Evolutionary conservation across 768 basidiomycete species (phyloP), one percentile per base, ranked within the genome.

Genomic region (Boletus rex-veris): DNA sequence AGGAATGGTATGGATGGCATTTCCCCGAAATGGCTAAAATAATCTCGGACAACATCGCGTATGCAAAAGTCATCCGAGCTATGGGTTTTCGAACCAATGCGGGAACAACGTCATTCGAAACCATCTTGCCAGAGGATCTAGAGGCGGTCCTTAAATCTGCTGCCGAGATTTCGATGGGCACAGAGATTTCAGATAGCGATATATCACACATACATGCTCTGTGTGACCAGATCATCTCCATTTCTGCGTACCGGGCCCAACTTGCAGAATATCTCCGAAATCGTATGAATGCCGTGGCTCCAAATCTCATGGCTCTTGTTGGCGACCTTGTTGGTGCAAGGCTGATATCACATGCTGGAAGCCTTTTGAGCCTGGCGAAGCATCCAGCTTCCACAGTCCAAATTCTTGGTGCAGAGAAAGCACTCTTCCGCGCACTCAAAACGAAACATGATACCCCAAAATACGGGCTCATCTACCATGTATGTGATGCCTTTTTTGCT

Each of bases 1-100:
- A 97, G 96, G 97, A 99, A 82, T 99, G 97, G 97, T 99, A 99
- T 64, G 97, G 97, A 36, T 99, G 97, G 97, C 97, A 99, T 77
- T 99, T 99, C 81, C 97, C 97, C 5, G 97, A 99, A 74, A 91
- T 99, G 88, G 90, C 88, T 54, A 98, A 98, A 77, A 98, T 99
- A 69, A 90, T 99, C 60, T 84, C 86, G 55, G 97, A 99, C 78
- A 99, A 97, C 74, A 75, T 95, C 54, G 95, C 96, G 18, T 98
- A 98, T 70, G 95, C 97, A 55, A 97, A 93, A 75, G 88, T 89
- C 53, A 84, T 99, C 63, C 88, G 87, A 52, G 73, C 80, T 33
- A 96, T 99, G 95, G 97, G 94, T 54, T 94, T 98, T 82, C 91
- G 97, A 62, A 95, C 95, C 62, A 97, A 96, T 72, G 92, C 93